Conservation (phyloP, 495 filamentous ascomycete genomes). For the Trichocladium uniseriatum region DNA sequence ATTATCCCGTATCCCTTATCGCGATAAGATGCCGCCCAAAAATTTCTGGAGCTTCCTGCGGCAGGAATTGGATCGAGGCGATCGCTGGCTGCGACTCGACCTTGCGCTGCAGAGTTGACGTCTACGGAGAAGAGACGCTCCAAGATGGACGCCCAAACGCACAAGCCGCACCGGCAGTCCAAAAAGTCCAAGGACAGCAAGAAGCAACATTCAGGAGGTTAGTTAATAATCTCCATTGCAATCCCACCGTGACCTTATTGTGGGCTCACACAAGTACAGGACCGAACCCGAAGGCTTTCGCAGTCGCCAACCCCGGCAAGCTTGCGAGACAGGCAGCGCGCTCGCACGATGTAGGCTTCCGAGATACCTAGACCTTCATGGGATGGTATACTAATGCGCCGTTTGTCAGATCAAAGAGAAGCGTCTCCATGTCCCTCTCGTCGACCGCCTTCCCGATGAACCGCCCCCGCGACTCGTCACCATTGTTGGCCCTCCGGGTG, state of each 20-base stretch:
- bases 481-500: constrained; percentile 88
- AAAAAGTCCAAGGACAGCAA: constrained; percentile 93
- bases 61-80: constrained; percentile 4
- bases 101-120: constrained; percentile 1
- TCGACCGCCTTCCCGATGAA: constrained; percentile 91
- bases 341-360: constrained; percentile 70
- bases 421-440: constrained; percentile 85
- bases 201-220: constrained; percentile 41
- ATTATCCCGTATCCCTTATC: constrained; percentile 7
- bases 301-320: constrained; percentile 74
- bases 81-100: constrained; percentile 3
- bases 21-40: constrained; percentile 18
- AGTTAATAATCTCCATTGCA: constrained; percentile 8
- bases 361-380: neutral
- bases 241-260: neutral
- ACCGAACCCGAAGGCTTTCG: constrained; percentile 86
- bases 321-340: constrained; percentile 75
- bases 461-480: constrained; percentile 87
- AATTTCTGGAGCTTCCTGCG: constrained; percentile 21
- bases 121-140: constrained; percentile 6
- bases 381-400: neutral
- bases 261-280: constrained; percentile 34
- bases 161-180: constrained; percentile 71
- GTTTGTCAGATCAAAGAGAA: constrained; percentile 75
- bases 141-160: constrained; percentile 72